Conservation (phyloP, 176 grass and related monocot species). For the Carex littledalei region DNA sequence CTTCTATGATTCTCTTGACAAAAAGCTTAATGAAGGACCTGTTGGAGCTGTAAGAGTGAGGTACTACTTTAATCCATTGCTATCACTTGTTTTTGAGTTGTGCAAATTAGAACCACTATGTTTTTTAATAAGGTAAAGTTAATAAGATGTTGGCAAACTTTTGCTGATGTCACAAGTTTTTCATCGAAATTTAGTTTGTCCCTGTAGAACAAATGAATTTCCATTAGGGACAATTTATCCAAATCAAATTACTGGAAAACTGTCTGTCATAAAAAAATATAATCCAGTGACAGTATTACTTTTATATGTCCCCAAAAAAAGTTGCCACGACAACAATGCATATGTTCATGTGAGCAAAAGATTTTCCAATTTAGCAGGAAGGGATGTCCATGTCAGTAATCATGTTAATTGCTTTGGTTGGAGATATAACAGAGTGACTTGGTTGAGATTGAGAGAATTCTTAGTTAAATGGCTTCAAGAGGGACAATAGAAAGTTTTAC, state of each 20-base stretch:
- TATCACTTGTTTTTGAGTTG: background rate
- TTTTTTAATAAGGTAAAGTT: background rate
- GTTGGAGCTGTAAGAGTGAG: slow-evolving; percentile 49
- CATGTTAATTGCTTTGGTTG: background rate
- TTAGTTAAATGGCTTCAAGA: background rate
- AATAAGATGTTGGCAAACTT: background rate
- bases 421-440: background rate
- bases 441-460: background rate
- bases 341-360: background rate
- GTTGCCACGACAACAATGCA: too few relatives aligned
- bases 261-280: background rate
- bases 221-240: background rate
- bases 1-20: slow-evolving; percentile 66
- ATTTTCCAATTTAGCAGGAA: background rate
- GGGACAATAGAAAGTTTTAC: background rate
- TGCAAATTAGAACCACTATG: background rate
- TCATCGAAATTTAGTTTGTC: background rate
- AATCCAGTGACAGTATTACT: background rate
- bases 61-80: slow-evolving; percentile 16
- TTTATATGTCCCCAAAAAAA: background rate
- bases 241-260: background rate
- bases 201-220: background rate
- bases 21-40: slow-evolving; percentile 44
- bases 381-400: background rate
- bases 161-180: background rate